These are phyloP conservation scores for Saccharomycopsis crataegensis DNA, from an alignment of 1,139 yeast genomes.

Conservation along the genomic window DNA sequence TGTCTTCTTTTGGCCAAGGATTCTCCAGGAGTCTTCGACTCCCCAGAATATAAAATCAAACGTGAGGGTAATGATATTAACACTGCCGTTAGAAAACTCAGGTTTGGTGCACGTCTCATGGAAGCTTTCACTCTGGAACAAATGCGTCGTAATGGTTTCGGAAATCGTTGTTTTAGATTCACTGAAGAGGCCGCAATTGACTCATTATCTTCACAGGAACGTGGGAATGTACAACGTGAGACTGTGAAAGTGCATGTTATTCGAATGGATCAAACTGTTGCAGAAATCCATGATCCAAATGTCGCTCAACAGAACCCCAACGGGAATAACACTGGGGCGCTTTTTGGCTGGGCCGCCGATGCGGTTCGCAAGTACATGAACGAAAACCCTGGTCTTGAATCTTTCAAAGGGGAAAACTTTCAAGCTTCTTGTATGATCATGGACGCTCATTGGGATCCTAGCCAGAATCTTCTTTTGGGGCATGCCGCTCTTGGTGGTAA, in stretches of 20 bases:
- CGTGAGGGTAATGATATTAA: conserved; percentile 65
- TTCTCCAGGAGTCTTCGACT: conserved; percentile 65
- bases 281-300: conserved; percentile 69
- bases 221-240: conserved; percentile 34
- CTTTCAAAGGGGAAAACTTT: conserved; percentile 29
- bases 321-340: conserved; percentile 67
- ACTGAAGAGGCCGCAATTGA: conserved; percentile 46
- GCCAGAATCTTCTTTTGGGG: conserved; percentile 53
- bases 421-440: conserved; percentile 81
- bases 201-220: conserved; percentile 41
- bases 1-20: conserved; percentile 75
- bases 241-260: conserved; percentile 76
- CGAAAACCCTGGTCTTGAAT: conserved; percentile 21
- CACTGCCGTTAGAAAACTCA: conserved; percentile 66
- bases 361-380: conserved; percentile 48
- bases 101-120: conserved; percentile 86
- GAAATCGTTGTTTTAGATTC: conserved; percentile 72
- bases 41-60: conserved; percentile 46
- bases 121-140: conserved; percentile 92
- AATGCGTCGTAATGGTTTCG: conserved; percentile 73
- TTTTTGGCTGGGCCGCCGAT: conserved; percentile 74
- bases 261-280: conserved; percentile 55
- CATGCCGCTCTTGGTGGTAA: conserved; percentile 98
- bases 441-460: conserved; percentile 78
- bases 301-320: conserved; percentile 78